Evolutionary conservation across 2,329 filamentous ascomycete genomes (phyloP).

Genomic region (Periglandula ipomoeae): DNA sequence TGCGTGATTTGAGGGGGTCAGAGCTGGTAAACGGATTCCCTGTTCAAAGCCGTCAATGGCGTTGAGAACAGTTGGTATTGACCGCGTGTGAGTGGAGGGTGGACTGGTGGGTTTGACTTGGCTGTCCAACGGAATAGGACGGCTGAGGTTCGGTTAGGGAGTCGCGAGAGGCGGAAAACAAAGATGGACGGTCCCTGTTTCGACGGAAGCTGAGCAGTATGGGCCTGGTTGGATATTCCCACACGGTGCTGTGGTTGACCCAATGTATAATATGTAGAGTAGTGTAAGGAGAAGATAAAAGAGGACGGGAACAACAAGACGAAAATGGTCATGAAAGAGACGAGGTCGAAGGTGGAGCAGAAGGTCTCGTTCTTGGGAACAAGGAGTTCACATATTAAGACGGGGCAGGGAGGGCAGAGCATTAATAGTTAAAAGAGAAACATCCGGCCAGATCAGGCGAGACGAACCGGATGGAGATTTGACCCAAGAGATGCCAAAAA

Average conservation of each 20-base stretch:
- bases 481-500: neutral
- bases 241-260: neutral
- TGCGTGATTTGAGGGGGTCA: neutral
- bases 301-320: neutral
- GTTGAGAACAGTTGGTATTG: neutral
- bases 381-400: neutral
- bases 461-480: neutral
- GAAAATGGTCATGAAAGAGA: neutral
- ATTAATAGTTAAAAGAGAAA: conserved; percentile 5
- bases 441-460: neutral
- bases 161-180: neutral
- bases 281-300: neutral
- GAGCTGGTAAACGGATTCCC: neutral
- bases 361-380: neutral
- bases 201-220: neutral
- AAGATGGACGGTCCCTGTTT: neutral
- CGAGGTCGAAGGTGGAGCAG: neutral
- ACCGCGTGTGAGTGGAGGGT: neutral
- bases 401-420: conserved; percentile 5
- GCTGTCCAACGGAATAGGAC: neutral
- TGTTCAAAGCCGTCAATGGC: neutral
- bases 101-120: neutral
- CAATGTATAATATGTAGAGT: neutral
- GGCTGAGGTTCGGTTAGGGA: neutral
- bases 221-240: neutral